Evolutionary conservation across 495 filamentous ascomycete genomes (phyloP).

Genomic region (Xylaria nigripes): DNA sequence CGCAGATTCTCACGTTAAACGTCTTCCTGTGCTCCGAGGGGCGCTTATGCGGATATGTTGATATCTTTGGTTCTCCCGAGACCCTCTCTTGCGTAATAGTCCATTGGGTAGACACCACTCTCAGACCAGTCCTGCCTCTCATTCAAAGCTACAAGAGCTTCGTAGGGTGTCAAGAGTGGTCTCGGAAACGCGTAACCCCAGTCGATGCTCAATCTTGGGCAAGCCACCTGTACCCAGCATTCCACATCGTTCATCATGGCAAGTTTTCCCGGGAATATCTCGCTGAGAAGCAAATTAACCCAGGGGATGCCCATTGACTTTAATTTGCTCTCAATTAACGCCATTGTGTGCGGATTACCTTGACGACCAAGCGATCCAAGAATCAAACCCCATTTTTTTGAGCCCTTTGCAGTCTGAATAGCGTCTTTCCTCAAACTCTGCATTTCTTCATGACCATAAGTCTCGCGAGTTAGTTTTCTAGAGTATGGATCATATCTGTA

Average conservation of each 20-base stretch:
- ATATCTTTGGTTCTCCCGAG: conserved; percentile 63
- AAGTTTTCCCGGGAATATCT: conserved; percentile 94
- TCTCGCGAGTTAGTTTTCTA: conserved; percentile 79
- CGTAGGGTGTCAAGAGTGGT: conserved; percentile 87
- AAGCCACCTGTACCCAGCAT: conserved; percentile 96
- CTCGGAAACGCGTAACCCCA: conserved; percentile 95
- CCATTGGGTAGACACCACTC: conserved; percentile 84
- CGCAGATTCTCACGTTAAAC: too few relatives aligned
- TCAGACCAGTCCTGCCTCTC: conserved; percentile 67
- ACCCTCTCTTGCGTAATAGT: conserved; percentile 92
- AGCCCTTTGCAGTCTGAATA: conserved; percentile 61
- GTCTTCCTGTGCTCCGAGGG: background rate
- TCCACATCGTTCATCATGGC: conserved; percentile 88
- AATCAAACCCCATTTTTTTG: conserved; percentile 88
- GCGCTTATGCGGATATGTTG: conserved; percentile 13
- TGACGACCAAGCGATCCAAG: conserved; percentile 87
- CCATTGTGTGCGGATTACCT: conserved; percentile 89
- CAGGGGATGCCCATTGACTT: conserved; percentile 59
- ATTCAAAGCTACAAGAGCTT: conserved; percentile 81
- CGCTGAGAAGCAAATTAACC: conserved; percentile 75
- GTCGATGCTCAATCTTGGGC: conserved; percentile 89
- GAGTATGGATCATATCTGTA: conserved; percentile 98
- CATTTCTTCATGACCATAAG: conserved; percentile 85
- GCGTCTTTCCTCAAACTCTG: conserved; percentile 69
- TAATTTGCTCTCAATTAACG: conserved; percentile 70